Evolutionary conservation across 306 rosid genomes (phyloP), one percentile per base, ranked within the genome.

Genomic region (Alnus rubra): DNA sequence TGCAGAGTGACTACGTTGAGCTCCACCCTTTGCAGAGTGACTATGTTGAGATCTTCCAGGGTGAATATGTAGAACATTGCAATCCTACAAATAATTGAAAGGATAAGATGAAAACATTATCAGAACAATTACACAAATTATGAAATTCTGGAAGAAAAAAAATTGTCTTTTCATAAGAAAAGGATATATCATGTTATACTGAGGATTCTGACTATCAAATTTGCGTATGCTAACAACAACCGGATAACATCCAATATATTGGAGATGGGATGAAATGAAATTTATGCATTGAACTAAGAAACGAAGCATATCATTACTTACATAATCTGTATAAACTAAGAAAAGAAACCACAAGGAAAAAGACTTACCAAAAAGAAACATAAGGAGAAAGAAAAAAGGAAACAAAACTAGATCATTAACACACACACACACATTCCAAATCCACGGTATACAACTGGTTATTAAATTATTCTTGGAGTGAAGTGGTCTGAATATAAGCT

Each of bases 71-170:
- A 82, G 76, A 82, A 78, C 71, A 74, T 11, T 87, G 82, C 45
- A 79, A 12, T 60, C 82, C 89, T 89, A 33, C 23, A 71, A 81
- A 75, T 75, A 81, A 86, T 74, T 77, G 59, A 35, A 82, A 71
- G 49, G 71, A 78, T 74, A 69, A 53, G 50, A 18, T 16, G 14
- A 64, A 81, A 73, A 75, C 50, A 47, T 84, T 74, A 63, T 83
- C 74, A 69, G 56, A 70, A 51, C 67, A 81, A 59, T 52, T 68
- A 69, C 68, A 68, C 28, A 56, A 12, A 58, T 49, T 62, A 71
- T 64, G 19, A 60, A 56, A 67, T 2, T 55, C 11, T 33, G 31
- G n/a, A 37, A 44, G 54, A 10, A 3, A 13, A 13, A 49, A 3
- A 31, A n/a, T 53, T 5, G 7, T 51, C 47, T 51, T 33, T 19